A percentile compares a stretch with the other conserved stretches of the same genome.
phyloP scores from a whole-genome alignment of 2,329 filamentous ascomycete genomes.

The Phaeomoniella chlamydospora region DNA sequence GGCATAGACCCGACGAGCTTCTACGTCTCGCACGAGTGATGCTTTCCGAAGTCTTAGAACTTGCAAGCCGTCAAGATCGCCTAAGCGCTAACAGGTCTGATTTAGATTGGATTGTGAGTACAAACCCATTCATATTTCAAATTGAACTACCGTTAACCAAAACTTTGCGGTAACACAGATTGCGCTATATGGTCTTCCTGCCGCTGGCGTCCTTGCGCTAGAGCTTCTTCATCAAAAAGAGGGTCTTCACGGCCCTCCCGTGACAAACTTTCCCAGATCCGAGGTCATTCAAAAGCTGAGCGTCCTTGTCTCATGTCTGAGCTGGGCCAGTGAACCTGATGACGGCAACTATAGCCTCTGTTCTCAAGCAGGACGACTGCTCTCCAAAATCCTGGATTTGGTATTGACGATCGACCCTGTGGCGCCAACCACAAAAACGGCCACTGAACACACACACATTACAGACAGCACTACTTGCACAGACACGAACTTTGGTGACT shows the following conservation, averaged over 20 bases:
- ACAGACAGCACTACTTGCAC: not conserved
- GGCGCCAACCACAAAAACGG: not conserved
- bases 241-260: too few species aligned
- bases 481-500: constrained; percentile 1
- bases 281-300: constrained; percentile 20
- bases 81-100: not conserved
- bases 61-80: not conserved
- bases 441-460: not conserved
- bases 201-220: constrained; percentile 18
- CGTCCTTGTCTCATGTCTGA: constrained; percentile 14
- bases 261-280: constrained; percentile 14
- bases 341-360: constrained; percentile 5
- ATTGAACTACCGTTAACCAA: not conserved
- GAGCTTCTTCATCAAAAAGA: constrained; percentile 18
- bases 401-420: not conserved
- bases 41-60: not conserved
- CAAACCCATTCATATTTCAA: not conserved
- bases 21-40: not conserved
- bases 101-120: not conserved
- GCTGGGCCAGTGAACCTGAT: constrained; percentile 1
- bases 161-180: too few species aligned
- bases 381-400: not conserved
- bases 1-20: not conserved
- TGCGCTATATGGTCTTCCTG: constrained; percentile 17
- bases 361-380: not conserved